These are phyloP conservation scores for Camelina neglecta DNA, from an alignment of 345 rosid genomes.

Conservation along the genomic window DNA sequence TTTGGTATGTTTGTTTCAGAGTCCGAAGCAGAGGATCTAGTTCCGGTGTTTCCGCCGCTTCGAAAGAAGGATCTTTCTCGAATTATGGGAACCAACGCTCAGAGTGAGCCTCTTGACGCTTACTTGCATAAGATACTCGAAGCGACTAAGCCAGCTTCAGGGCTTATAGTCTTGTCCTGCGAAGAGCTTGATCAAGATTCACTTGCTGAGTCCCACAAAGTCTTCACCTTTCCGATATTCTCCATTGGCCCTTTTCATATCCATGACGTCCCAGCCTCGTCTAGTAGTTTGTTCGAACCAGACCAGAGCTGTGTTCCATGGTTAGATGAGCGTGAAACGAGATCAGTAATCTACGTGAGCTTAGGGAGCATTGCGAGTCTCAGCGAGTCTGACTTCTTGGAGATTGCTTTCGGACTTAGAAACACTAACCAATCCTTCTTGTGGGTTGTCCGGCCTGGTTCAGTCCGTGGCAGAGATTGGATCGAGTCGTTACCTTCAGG, in stretches of 20 bases:
- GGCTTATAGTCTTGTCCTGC: conserved; percentile 69
- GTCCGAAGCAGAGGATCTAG: conserved; percentile 41
- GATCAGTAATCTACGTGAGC: conserved; percentile 57
- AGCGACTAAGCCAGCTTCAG: conserved; percentile 45
- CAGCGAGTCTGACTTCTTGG: conserved; percentile 44
- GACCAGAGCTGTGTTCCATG: conserved; percentile 54
- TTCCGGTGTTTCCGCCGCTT: conserved; percentile 38
- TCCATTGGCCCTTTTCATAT: conserved; percentile 57
- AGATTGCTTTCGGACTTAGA: conserved; percentile 58
- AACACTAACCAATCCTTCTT: conserved; percentile 49
- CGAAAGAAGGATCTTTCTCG: conserved; percentile 41
- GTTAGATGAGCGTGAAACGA: conserved; percentile 49
- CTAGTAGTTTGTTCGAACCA: conserved; percentile 46
- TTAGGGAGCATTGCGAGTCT: conserved; percentile 54
- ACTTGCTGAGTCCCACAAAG: conserved; percentile 49
- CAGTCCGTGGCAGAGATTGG: conserved; percentile 21
- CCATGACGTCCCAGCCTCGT: conserved; percentile 29
- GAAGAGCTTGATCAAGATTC: conserved; percentile 65
- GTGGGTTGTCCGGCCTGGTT: conserved; percentile 56
- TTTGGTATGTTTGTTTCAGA: conserved; percentile 35
- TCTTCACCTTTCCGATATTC: conserved; percentile 48
- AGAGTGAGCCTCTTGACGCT: conserved; percentile 19
- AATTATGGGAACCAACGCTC: conserved; percentile 24
- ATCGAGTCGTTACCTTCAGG: conserved; percentile 30
- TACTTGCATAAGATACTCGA: conserved; percentile 37